These are phyloP conservation scores for Mediolabrus comicus DNA, from an alignment of 108 stramenopile genomes.

Conservation along the genomic window DNA sequence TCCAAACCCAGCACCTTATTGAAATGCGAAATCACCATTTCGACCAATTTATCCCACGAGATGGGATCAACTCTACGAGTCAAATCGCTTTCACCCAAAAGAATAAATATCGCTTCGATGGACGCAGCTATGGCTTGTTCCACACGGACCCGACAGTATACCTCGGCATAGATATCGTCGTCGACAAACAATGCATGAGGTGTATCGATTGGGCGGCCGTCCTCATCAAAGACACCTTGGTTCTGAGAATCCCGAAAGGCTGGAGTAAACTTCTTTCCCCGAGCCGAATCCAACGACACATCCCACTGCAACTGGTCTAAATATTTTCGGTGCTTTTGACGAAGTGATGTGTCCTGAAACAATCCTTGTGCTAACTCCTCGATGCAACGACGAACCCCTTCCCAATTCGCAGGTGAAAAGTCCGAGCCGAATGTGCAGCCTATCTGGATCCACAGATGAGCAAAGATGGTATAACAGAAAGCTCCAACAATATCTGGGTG, in stretches of 20 bases:
- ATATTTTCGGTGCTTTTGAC: background rate
- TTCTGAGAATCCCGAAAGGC: background rate
- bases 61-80: background rate
- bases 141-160: background rate
- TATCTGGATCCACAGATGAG: background rate
- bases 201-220: background rate
- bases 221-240: background rate
- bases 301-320: background rate
- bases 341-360: background rate
- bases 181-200: background rate
- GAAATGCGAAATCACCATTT: background rate
- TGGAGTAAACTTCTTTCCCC: background rate
- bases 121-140: background rate
- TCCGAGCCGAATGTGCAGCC: background rate
- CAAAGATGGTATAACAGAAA: background rate
- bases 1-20: background rate
- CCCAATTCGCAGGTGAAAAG: background rate
- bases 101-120: slow-evolving; percentile 3
- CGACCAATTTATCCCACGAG: background rate
- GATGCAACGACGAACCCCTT: background rate
- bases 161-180: background rate
- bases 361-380: background rate
- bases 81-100: slow-evolving; percentile 2
- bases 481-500: slow-evolving; percentile 2
- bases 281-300: background rate